phyloP scores from a whole-genome alignment of 163 green algal species.

The Scenedesmus sp. region DNA sequence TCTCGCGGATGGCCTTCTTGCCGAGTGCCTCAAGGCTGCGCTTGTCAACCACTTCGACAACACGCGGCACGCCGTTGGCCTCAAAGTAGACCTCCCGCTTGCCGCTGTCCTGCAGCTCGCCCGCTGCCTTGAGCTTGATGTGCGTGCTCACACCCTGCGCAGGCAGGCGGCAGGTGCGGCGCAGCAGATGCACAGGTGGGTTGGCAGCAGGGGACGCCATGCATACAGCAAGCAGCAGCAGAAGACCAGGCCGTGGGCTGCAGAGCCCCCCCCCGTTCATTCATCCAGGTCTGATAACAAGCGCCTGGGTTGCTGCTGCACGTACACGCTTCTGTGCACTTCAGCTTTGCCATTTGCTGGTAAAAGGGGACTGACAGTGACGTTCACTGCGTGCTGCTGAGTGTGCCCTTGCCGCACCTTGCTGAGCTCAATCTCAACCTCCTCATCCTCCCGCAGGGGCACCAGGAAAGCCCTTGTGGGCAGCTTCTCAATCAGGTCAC shows the following conservation, averaged over 20 bases:
- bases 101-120: conserved; percentile 64
- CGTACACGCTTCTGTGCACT: no score
- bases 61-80: conserved; percentile 90
- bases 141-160: conserved; percentile 70
- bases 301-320: no score
- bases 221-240: no score
- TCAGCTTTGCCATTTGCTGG: no score
- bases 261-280: no score
- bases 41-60: conserved; percentile 89
- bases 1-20: conserved; percentile 70
- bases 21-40: conserved; percentile 50
- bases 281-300: no score
- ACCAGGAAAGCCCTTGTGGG: conserved; percentile 90
- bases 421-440: conserved; percentile 82
- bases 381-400: no score
- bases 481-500: conserved; percentile 78
- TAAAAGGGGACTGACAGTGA: no score
- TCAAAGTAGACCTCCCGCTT: conserved; percentile 95
- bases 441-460: conserved; percentile 91
- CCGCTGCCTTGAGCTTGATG: conserved; percentile 94
- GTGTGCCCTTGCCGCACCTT: conserved; percentile 42
- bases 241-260: no score
- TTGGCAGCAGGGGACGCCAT: background rate
- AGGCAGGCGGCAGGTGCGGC: background rate
- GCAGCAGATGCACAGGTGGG: background rate